Conservation (phyloP, 129 eudicot genomes). For the Calendula officinalis region DNA sequence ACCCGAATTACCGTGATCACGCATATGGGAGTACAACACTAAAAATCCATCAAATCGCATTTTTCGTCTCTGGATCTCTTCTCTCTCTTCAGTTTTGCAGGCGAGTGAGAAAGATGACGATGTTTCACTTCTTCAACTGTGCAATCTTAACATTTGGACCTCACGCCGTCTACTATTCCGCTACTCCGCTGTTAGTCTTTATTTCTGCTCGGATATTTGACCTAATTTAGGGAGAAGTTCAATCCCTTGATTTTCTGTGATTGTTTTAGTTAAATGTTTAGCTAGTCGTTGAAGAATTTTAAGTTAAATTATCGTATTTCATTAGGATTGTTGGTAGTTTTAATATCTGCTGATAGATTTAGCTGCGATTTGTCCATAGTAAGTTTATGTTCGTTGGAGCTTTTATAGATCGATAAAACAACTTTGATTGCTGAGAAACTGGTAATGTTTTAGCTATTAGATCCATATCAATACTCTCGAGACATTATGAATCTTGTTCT, state of each 20-base stretch:
- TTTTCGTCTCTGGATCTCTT: constrained; percentile 18
- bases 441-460: too few species aligned
- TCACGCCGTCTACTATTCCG: constrained; percentile 98
- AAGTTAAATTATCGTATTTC: not conserved
- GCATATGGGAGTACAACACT: constrained; percentile 8
- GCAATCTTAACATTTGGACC: constrained; percentile 97
- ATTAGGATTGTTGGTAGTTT: not conserved
- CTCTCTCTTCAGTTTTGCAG: constrained; percentile 20
- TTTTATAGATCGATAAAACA: constrained; percentile 10
- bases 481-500: constrained; percentile 2
- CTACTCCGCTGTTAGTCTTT: constrained; percentile 85
- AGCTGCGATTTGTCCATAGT: not conserved
- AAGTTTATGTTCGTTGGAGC: not conserved
- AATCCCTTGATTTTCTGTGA: not conserved
- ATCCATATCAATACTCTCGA: not conserved
- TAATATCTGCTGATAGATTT: constrained; percentile 4
- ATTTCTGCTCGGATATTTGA: not conserved
- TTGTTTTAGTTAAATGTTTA: not conserved
- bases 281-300: not conserved
- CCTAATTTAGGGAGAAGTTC: not conserved
- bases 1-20: constrained; percentile 3
- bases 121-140: constrained; percentile 97
- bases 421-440: not conserved
- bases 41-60: constrained; percentile 12
- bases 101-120: constrained; percentile 58